Evolutionary conservation across 2,329 filamentous ascomycete species (phyloP).

Genomic region (Aspergillus ruber): DNA sequence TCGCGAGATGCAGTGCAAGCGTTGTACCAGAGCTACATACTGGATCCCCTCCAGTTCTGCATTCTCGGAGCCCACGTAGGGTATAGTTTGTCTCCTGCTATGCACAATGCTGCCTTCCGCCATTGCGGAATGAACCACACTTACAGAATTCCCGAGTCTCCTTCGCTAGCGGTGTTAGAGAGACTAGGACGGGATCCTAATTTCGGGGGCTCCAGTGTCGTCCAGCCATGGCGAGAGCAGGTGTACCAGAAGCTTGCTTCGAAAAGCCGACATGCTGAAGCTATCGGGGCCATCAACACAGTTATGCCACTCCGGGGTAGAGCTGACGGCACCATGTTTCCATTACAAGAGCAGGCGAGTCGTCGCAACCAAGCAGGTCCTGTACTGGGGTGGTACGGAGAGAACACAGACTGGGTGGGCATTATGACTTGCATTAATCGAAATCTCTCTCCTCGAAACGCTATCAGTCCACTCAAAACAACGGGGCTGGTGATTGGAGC

Average conservation of each 20-base stretch:
- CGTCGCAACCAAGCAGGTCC: conserved; percentile 37
- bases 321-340: conserved; percentile 29
- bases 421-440: conserved; percentile 38
- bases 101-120: conserved; percentile 38
- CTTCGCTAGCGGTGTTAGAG: conserved; percentile 32
- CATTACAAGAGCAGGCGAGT: conserved; percentile 34
- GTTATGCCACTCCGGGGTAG: conserved; percentile 37
- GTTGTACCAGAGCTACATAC: conserved; percentile 35
- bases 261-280: conserved; percentile 38
- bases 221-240: conserved; percentile 39
- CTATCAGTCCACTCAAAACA: conserved; percentile 45
- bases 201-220: conserved; percentile 38
- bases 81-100: conserved; percentile 37
- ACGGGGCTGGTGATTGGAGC: conserved; percentile 52
- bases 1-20: conserved; percentile 33
- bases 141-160: conserved; percentile 33
- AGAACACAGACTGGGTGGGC: conserved; percentile 41
- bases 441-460: conserved; percentile 44
- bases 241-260: conserved; percentile 31
- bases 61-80: conserved; percentile 37
- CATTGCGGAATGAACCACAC: conserved; percentile 35
- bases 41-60: conserved; percentile 38
- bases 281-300: conserved; percentile 41
- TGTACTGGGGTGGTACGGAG: conserved; percentile 38
- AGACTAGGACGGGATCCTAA: conserved; percentile 31